Conservation (phyloP, 2,329 filamentous ascomycete genomes). For the Aspergillus tanneri region DNA sequence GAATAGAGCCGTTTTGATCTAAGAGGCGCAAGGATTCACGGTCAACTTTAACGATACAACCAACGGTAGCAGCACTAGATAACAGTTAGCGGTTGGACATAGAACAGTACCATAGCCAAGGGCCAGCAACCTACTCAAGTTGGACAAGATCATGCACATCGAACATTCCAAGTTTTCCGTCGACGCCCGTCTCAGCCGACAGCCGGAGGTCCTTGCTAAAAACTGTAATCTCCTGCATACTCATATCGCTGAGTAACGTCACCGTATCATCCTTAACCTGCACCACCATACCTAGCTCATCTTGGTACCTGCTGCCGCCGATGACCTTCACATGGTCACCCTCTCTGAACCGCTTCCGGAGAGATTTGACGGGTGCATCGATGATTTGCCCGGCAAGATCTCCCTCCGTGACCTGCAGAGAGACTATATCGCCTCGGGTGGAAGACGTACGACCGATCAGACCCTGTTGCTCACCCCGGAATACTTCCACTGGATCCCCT, state of each 20-base stretch:
- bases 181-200: conserved; percentile 85
- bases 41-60: conserved; percentile 91
- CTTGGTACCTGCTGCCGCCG: conserved; percentile 87
- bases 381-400: conserved; percentile 79
- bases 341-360: conserved; percentile 87
- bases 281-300: conserved; percentile 96
- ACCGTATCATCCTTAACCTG: conserved; percentile 90
- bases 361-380: conserved; percentile 85
- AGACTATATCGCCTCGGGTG: conserved; percentile 89
- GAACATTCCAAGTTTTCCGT: conserved; percentile 79
- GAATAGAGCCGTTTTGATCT: conserved; percentile 82
- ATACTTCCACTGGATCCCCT: conserved; percentile 95
- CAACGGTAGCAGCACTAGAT: conserved; percentile 74
- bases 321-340: conserved; percentile 99
- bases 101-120: neutral
- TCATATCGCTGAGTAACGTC: conserved; percentile 89
- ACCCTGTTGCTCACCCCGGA: conserved; percentile 90
- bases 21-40: conserved; percentile 86
- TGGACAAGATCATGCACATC: conserved; percentile 92
- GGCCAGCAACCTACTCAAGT: conserved; percentile 63
- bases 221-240: conserved; percentile 89
- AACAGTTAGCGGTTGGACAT: conserved; percentile 27
- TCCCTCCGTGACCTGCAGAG: conserved; percentile 79
- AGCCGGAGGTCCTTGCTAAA: conserved; percentile 96
- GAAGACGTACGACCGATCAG: conserved; percentile 81